Conservation (phyloP, 2,329 filamentous ascomycete species). For the Alternaria gaisen region DNA sequence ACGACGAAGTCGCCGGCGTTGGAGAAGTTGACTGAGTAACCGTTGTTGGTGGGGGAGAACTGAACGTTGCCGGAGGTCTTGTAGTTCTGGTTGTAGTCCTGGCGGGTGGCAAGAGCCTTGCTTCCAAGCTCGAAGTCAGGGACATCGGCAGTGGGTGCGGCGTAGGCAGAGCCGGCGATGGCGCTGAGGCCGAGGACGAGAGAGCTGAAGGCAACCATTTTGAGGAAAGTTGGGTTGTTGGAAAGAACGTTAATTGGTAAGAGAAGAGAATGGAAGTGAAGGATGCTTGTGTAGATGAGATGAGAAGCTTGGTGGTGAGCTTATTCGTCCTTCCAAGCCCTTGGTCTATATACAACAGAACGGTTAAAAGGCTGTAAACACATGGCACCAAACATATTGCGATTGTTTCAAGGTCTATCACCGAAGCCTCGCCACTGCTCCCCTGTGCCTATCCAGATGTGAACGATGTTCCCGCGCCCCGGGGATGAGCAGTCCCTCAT, state of each 20-base stretch:
- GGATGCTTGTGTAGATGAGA: constrained; percentile 1
- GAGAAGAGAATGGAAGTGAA: constrained; percentile 12
- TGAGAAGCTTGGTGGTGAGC: constrained; percentile 8
- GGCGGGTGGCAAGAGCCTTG: constrained; percentile 30
- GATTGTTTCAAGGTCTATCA: constrained; percentile 9
- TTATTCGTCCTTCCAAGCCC: constrained; percentile 1
- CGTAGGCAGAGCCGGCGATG: constrained; percentile 27
- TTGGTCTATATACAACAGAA: constrained; percentile 12
- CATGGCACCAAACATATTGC: constrained; percentile 13
- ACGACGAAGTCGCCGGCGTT: constrained; percentile 44
- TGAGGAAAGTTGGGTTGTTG: constrained; percentile 7
- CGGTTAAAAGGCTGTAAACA: constrained; percentile 11
- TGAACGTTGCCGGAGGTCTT: constrained; percentile 44
- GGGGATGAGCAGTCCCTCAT: neutral
- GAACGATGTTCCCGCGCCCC: neutral
- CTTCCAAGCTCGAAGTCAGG: constrained; percentile 41
- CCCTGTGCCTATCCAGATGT: constrained; percentile 1
- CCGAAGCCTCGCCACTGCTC: constrained; percentile 1
- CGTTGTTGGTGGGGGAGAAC: constrained; percentile 37
- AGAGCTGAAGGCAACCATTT: constrained; percentile 40
- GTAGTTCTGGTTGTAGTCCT: constrained; percentile 49
- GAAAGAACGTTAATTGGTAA: neutral
- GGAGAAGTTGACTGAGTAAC: constrained; percentile 41
- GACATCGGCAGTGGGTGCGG: constrained; percentile 35
- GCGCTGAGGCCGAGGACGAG: constrained; percentile 34